Evolutionary conservation across 768 basidiomycete genomes (phyloP).

Genomic region (Termitomyces sp.): DNA sequence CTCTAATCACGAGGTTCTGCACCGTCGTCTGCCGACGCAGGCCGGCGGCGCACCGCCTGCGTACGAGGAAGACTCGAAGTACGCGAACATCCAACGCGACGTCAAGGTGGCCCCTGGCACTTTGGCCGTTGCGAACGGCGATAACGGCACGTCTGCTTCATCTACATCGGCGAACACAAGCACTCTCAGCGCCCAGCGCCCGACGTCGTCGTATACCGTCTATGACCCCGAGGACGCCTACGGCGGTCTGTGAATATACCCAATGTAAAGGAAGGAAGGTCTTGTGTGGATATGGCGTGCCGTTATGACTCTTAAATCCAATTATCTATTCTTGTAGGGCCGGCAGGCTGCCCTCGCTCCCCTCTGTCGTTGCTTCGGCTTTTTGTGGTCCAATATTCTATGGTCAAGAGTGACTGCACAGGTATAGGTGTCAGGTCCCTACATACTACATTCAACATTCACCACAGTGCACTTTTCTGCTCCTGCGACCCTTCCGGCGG

Average conservation of each 20-base stretch:
- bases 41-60: constrained; percentile 1
- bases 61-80: constrained; percentile 10
- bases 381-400: not conserved
- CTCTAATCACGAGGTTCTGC: not conserved
- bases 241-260: constrained; percentile 51
- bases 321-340: not conserved
- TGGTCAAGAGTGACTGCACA: not conserved
- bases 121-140: constrained; percentile 1
- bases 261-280: not conserved
- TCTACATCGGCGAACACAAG: not conserved
- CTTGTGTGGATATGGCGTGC: not conserved
- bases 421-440: not conserved
- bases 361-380: not conserved
- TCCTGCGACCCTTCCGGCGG: constrained; percentile 4
- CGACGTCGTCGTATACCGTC: constrained; percentile 34
- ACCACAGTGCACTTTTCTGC: not conserved
- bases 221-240: constrained; percentile 71
- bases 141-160: not conserved
- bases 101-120: constrained; percentile 12
- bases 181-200: constrained; percentile 4
- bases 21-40: constrained; percentile 14
- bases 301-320: not conserved
- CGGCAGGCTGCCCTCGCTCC: constrained; percentile 6
- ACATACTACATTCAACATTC: not conserved
- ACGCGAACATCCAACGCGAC: constrained; percentile 18